Conservation (phyloP, 2,329 filamentous ascomycete species). For the Nannizzia gypsea region DNA sequence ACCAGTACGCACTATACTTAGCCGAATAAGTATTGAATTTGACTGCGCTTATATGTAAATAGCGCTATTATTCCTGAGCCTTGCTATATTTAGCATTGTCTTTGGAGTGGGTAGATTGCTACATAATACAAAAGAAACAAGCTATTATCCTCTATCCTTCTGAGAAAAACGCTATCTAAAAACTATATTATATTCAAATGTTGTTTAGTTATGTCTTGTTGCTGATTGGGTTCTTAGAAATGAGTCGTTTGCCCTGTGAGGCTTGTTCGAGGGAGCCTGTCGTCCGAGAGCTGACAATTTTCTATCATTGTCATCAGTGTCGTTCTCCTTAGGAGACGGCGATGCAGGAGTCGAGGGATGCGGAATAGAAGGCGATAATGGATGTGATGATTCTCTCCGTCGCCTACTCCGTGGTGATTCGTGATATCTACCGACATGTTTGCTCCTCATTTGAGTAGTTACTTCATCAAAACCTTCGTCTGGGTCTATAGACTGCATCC, state of each 20-base stretch:
- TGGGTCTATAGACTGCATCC: not conserved
- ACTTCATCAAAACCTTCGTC: not conserved
- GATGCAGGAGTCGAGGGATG: not conserved
- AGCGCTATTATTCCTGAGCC: too few species aligned
- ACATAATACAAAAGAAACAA: too few species aligned
- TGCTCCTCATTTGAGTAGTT: not conserved
- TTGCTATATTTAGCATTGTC: too few species aligned
- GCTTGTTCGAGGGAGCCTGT: not conserved
- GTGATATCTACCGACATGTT: not conserved
- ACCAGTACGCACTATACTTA: not conserved
- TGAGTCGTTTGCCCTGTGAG: not conserved
- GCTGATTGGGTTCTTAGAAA: not conserved
- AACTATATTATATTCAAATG: too few species aligned
- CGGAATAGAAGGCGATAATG: not conserved
- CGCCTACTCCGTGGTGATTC: not conserved
- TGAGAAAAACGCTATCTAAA: too few species aligned
- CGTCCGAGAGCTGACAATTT: not conserved
- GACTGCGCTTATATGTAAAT: not conserved
- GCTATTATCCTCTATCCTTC: too few species aligned
- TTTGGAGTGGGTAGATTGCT: too few species aligned
- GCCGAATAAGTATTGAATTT: not conserved
- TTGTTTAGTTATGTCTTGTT: not conserved
- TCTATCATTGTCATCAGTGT: not conserved
- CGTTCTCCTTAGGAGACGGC: not conserved
- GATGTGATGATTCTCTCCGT: not conserved